Evolutionary conservation across 257 asterid species (phyloP).

Genomic region (Rehmannia glutinosa): DNA sequence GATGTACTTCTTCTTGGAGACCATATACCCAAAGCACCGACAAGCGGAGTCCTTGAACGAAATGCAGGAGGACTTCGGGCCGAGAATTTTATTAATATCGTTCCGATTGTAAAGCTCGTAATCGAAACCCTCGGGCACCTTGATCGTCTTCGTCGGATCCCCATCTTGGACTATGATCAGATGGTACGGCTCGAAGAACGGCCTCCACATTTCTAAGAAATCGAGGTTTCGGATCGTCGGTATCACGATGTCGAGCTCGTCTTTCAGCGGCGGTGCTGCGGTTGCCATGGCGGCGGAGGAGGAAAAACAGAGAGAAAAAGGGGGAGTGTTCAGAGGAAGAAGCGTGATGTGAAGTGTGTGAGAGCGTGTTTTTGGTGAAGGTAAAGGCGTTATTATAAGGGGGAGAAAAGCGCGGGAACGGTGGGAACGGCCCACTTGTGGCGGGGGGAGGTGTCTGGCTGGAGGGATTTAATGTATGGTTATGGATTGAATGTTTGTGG

Average conservation of each 20-base stretch:
- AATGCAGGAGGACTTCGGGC: constrained; percentile 79
- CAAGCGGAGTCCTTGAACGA: constrained; percentile 98
- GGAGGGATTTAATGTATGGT: constrained; percentile 28
- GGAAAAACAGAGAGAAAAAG: not conserved
- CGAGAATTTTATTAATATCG: constrained; percentile 73
- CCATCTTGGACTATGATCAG: constrained; percentile 93
- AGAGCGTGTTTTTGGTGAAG: not conserved
- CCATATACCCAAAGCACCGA: constrained; percentile 91
- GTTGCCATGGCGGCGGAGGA: constrained; percentile 38
- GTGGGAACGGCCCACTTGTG: constrained; percentile 14
- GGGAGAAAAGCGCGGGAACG: constrained; percentile 19
- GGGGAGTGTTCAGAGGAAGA: not conserved
- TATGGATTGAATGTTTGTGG: constrained; percentile 43
- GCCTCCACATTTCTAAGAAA: constrained; percentile 95
- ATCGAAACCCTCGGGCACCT: constrained; percentile 76
- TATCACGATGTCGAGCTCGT: constrained; percentile 84
- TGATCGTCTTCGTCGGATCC: constrained; percentile 73
- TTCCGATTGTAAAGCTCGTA: constrained; percentile 81
- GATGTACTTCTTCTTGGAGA: constrained; percentile 94
- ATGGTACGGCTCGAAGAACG: constrained; percentile 76
- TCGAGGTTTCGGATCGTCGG: constrained; percentile 90
- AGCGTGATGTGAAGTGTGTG: not conserved
- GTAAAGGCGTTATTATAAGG: constrained; percentile 15
- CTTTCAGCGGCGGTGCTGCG: constrained; percentile 53
- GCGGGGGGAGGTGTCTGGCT: no score